Conservation (phyloP, 1,284 basidiomycete genomes). For the Golubevia pallescens region DNA sequence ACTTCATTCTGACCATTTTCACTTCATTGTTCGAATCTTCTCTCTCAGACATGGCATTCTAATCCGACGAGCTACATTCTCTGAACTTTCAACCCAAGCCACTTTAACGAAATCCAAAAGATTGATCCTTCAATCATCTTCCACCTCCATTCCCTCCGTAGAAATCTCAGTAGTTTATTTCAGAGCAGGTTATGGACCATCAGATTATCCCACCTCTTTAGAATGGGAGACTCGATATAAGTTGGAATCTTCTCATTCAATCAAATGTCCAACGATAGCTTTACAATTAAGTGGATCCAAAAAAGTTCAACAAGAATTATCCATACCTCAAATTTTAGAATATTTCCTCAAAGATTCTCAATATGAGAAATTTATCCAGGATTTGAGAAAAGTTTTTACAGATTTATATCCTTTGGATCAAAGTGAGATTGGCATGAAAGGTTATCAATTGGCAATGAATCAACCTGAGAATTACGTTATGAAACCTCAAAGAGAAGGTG, state of each 20-base stretch:
- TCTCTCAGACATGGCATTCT: conserved; percentile 74
- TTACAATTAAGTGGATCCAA: conserved; percentile 94
- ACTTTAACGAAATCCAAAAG: conserved; percentile 63
- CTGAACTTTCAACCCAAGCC: conserved; percentile 71
- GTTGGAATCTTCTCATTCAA: conserved; percentile 80
- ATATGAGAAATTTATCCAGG: conserved; percentile 64
- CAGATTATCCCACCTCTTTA: conserved; percentile 74
- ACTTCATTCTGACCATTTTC: background rate
- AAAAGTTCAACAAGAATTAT: conserved; percentile 90
- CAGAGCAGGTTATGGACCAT: conserved; percentile 84
- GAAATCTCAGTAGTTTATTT: conserved; percentile 87
- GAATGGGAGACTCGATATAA: conserved; percentile 76
- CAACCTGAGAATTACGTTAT: conserved; percentile 75
- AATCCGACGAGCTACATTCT: conserved; percentile 77
- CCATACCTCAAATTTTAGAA: conserved; percentile 76
- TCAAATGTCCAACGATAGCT: conserved; percentile 90
- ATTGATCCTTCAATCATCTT: conserved; percentile 13
- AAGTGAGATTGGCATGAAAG: conserved; percentile 66
- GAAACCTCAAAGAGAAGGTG: conserved; percentile 95
- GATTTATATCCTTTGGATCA: conserved; percentile 71
- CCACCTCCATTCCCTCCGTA: conserved; percentile 37
- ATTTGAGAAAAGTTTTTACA: conserved; percentile 76
- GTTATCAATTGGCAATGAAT: conserved; percentile 70
- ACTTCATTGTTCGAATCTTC: background rate
- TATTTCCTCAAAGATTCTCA: conserved; percentile 67